These are phyloP conservation scores for Omphalotus guepiniiformis DNA, from an alignment of 768 basidiomycete species.

Conservation along the genomic window DNA sequence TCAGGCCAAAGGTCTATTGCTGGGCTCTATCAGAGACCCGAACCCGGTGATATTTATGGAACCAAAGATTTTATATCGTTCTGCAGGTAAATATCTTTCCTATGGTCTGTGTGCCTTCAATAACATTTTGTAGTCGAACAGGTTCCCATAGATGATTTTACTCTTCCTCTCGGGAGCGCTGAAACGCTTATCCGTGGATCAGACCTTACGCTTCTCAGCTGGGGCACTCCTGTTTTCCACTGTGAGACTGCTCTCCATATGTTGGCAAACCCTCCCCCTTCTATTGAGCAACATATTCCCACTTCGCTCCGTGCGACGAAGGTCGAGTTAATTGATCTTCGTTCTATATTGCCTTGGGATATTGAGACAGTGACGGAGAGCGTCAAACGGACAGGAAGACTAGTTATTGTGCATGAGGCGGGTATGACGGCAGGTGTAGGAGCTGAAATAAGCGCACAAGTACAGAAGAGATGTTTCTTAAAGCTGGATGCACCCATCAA, in stretches of 20 bases:
- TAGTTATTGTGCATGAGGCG: conserved; percentile 92
- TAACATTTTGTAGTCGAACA: conserved; percentile 63
- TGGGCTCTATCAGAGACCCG: conserved; percentile 85
- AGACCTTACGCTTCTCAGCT: conserved; percentile 87
- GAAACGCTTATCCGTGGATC: conserved; percentile 71
- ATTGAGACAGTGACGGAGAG: conserved; percentile 75
- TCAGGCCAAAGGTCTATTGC: conserved; percentile 90
- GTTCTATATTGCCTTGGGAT: conserved; percentile 90
- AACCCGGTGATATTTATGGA: conserved; percentile 97
- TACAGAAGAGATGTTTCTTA: conserved; percentile 86
- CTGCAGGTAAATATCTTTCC: conserved; percentile 49
- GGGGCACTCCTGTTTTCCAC: conserved; percentile 92
- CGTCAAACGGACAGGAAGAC: conserved; percentile 77
- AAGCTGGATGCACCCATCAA: conserved; percentile 85
- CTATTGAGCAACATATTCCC: conserved; percentile 64
- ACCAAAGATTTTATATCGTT: conserved; percentile 89
- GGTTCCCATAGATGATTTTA: conserved; percentile 85
- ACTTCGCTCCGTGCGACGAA: conserved; percentile 59
- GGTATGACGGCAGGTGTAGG: conserved; percentile 85
- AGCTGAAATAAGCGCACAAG: conserved; percentile 86
- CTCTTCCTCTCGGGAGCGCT: conserved; percentile 77
- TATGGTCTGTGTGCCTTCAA: background rate
- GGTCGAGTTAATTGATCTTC: conserved; percentile 86
- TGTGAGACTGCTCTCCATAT: conserved; percentile 82
- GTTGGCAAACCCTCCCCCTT: conserved; percentile 59